Base-by-base conservation (phyloP, 1,284 basidiomycete species). In the Cutaneotrichosporon daszewskae region DNA sequence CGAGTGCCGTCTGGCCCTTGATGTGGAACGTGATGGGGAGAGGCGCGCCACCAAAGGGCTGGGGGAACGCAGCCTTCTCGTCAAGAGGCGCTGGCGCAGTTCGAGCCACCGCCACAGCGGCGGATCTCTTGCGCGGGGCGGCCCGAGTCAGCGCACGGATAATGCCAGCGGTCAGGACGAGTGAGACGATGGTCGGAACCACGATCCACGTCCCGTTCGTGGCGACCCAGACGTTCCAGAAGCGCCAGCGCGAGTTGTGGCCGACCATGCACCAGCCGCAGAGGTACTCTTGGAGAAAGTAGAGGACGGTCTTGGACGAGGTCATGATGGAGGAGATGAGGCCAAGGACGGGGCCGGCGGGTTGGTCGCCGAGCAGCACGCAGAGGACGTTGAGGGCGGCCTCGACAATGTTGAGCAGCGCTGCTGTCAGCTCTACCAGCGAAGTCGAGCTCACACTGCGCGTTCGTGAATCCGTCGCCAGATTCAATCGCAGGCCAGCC, bases 281-380 rank as follows among this genome's bases (percentile, higher is more conserved):
- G 49, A 58, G 71, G 45, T 68, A 68, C 44, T 72, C 71, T 61
- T 87, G 82, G 7, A 76, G 63, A 76, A 79, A 80, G 68, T 91
- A 94, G n/a, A 92, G 75, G 5, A 81, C 66, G 1, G 89, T 94
- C 75, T 92, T 92, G 48, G 80, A 79, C 20, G 88, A 71, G 0
- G 89, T 94, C 82, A 90, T 83, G 11, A 77, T 65, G 1, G 77
- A 81, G 0, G 79, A 75, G 11, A 78, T 74, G 58, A 92, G 84
- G 0, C 87, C 91, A 37, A 91, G 62, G 28, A 94, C 58, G 0
- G 85, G 77, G 2, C 60, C 63, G 10, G 58, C 55, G 3, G 56
- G 66, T 47, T 81, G 66, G 58, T 47, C 39, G 0, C 82, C 80
- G 28, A 85, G 77, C 66, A 84, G 86, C 35, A 94, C 66, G 68